Evolutionary conservation across 1,284 basidiomycete species (phyloP), one percentile per base, ranked within the genome.

Genomic region (Hemileia vastatrix): DNA sequence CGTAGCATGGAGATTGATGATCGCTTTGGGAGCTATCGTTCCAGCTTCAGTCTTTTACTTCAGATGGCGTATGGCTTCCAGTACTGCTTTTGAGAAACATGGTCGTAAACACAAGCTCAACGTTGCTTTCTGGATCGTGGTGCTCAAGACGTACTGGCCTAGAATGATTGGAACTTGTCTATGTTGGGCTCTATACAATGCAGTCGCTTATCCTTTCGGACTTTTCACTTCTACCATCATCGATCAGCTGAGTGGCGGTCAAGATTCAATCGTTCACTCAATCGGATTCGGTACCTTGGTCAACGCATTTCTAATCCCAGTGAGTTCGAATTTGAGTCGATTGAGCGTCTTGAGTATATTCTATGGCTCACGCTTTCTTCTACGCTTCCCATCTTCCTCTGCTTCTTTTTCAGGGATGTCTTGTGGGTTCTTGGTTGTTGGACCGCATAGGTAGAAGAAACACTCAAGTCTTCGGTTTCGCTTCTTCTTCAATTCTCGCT

Each of bases 261-360:
- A n/a, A n/a, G n/a, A n/a, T n/a, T 40, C 64, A 65, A 8, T 66
- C n/a, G 8, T 64, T 63, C 48, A 65, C 53, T 57, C 66, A 43
- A 68, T 71, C 31, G 72, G 72, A 4, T 74, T 66, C 63, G 67
- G 70, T 2, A 68, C 68, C 2, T 55, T 72, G 19, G 67, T 74
- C 55, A 72, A 72, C 64, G 40, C 64, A 15, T 74, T 74, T 64
- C n/a, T n/a, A n/a, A n/a, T n/a, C n/a, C n/a, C n/a, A n/a, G n/a
- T n/a, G 36, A 40, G 36, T 40, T 11, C 27, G 27, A 27, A 27
- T 27, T 27, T 27, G 27, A 27, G 27, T 27, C 27, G 27, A 27
- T 27, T 27, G 27, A 27, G 36, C 36, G 36, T 15, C 36, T 15
- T 11, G 36, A 40, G 11, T 40, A 40, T 11, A 15, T 15, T 40